phyloP scores from a whole-genome alignment of 2,329 filamentous ascomycete genomes.

The Monosporascus cannonballus region DNA sequence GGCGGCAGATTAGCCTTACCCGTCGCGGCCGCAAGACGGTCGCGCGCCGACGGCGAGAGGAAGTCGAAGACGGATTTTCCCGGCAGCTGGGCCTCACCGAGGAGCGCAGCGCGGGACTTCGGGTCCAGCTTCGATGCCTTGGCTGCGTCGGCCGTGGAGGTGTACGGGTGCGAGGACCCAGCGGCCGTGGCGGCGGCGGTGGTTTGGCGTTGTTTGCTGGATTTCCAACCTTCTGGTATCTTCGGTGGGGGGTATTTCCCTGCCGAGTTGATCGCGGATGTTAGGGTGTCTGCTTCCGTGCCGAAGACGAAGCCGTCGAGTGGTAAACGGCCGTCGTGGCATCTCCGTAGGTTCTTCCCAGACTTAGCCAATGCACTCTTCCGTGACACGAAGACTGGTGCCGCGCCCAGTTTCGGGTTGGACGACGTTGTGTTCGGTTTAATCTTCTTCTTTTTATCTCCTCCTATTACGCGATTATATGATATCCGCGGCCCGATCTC shows the following conservation, averaged over 20 bases:
- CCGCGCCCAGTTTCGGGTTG: constrained; percentile 59
- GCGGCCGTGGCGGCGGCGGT: background rate
- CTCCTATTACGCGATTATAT: constrained; percentile 76
- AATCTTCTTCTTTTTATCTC: constrained; percentile 69
- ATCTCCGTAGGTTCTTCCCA: constrained; percentile 55
- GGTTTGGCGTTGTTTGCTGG: constrained; percentile 42
- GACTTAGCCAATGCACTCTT: constrained; percentile 38
- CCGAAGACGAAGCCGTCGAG: constrained; percentile 75
- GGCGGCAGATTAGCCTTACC: constrained; percentile 73
- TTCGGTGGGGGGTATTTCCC: constrained; percentile 55
- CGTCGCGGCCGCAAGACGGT: constrained; percentile 68
- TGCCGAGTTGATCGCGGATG: constrained; percentile 35
- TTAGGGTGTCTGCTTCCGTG: constrained; percentile 40
- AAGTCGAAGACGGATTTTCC: constrained; percentile 97
- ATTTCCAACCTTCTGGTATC: constrained; percentile 71
- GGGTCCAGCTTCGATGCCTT: constrained; percentile 71
- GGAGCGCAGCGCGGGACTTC: constrained; percentile 66
- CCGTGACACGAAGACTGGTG: constrained; percentile 71
- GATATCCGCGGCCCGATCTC: constrained; percentile 86
- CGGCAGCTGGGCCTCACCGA: constrained; percentile 76
- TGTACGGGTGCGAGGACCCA: constrained; percentile 33
- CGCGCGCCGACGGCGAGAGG: constrained; percentile 69
- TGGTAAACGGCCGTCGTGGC: constrained; percentile 76
- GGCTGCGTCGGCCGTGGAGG: constrained; percentile 71
- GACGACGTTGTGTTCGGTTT: constrained; percentile 38